Conservation (phyloP, 2,329 filamentous ascomycete species). For the Phaeoacremonium minimum region DNA sequence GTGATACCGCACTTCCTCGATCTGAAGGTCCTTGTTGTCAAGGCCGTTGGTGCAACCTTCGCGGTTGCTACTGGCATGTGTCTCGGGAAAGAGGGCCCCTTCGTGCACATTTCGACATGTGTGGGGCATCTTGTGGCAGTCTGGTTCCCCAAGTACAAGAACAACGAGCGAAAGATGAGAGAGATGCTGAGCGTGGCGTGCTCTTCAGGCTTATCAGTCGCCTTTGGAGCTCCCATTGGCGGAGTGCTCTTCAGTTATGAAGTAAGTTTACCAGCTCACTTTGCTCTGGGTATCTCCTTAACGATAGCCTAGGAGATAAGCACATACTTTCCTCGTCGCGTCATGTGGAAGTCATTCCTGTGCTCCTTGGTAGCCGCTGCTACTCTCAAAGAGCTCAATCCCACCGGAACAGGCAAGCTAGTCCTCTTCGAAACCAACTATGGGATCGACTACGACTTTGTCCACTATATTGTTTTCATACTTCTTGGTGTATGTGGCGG, state of each 20-base stretch:
- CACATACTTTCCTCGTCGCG: conserved; percentile 53
- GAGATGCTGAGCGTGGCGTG: conserved; percentile 55
- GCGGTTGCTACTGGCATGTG: conserved; percentile 57
- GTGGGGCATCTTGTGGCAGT: conserved; percentile 48
- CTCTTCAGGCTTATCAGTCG: conserved; percentile 53
- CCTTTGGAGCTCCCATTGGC: conserved; percentile 59
- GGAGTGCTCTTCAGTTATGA: conserved; percentile 58
- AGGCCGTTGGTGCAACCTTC: conserved; percentile 54
- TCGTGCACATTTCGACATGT: conserved; percentile 57
- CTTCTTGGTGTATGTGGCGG: conserved; percentile 53
- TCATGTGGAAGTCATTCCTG: conserved; percentile 53
- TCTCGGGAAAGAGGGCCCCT: conserved; percentile 58
- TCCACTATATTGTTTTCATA: conserved; percentile 54
- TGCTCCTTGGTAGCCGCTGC: conserved; percentile 53
- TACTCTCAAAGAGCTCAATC: conserved; percentile 52
- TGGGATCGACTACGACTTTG: conserved; percentile 46
- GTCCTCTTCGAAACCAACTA: conserved; percentile 59
- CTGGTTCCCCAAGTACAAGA: conserved; percentile 50
- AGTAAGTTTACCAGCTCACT: conserved; percentile 11
- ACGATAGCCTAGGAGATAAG: conserved; percentile 41
- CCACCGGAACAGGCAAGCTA: conserved; percentile 54
- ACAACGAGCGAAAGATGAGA: conserved; percentile 53
- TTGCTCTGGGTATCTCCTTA: too few species aligned
- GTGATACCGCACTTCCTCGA: conserved; percentile 53
- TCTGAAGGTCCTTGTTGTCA: conserved; percentile 49